Evolutionary conservation across 2,329 filamentous ascomycete species (phyloP), one percentile per base, ranked within the genome.

Genomic region (Aureobasidium melanogenum): DNA sequence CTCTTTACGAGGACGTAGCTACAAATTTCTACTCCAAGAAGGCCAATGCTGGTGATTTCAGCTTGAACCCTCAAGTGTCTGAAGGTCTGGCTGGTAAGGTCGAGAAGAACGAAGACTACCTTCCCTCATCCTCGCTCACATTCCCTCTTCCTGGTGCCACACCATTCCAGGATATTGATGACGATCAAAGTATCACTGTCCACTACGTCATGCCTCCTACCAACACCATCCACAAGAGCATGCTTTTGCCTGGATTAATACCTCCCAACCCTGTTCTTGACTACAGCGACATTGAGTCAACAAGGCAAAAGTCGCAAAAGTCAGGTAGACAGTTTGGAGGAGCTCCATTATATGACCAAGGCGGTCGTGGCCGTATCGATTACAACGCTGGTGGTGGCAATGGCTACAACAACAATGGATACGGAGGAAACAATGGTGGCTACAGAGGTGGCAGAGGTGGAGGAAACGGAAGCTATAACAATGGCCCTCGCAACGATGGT

Each of bases 11-110:
- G 64, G 88, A 95, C 54, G 83, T 97, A 56, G 87, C 88, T 24
- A 82, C 82, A 36, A 88, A 88, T 60, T 96, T 99, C 72, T 99
- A 97, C 74, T 93, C 91, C 22, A 97, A 97, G 76, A 91, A 91
- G 67, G 85, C 91, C 66, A 86, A 82, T 2, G 76, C 79, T 2
- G 75, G 82, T 0, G 84, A 84, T 64, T 84, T 89, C 70, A 86
- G 85, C 67, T 80, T 99, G 50, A 87, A 96, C 67, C 84, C 90
- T 38, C 82, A 83, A 57, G 79, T 84, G 24, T 95, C 88, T 64
- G 86, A 88, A 64, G 91, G 91, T 2, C 76, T 99, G 2, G 84
- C 88, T 3, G 94, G 94, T 36, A 85, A 83, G 56, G 84, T 96
- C 26, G 86, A 88, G 70, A 95, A 94, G 69, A 88, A 94, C 63